Base-by-base conservation (phyloP, 176 grass and related monocot species). In the Phoenix dactylifera region DNA sequence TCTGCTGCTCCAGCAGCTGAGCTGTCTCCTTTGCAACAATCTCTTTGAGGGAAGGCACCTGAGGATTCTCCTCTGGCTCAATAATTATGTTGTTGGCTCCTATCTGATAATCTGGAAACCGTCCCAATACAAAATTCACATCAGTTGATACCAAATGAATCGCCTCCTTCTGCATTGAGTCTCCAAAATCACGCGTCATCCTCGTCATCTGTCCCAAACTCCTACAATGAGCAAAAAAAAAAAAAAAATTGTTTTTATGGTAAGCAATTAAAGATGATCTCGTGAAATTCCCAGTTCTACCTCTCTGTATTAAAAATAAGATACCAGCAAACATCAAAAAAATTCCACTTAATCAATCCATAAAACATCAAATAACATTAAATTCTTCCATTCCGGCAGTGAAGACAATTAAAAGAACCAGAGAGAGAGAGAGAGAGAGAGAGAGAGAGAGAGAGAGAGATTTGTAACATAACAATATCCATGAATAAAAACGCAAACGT, bases 21-120 rank as follows among this genome's bases (percentile, higher is more conserved):
- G 78, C 70, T 14, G 92, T 96, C 77, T 96, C 92, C 61, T 85
- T 96, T 3, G 80, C 92, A 68, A 96, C 92, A 72, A 96, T 80
- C 58, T 96, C 92, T 69, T 82, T 87, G 12, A 96, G 77, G 70
- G 83, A 84, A 49, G 80, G 70, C 54, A 65, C 55, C 48, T 90
- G 84, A 55, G 72, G 68, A 15, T 69, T 71, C 64, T 96, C 85
- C 71, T 89, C 82, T 23, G 78, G 77, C 57, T 96, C 92, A 57
- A 96, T 77, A 53, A 85, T 96, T 59, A 76, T 71, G 73, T 82
- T 85, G 73, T 96, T 87, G 63, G 83, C 77, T 51, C 86, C 86
- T 52, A 87, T 90, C 67, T 80, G 72, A 23, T 96, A 96, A 60
- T 89, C 86, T 2, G 89, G 89, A 75, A 95, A 95, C 63, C 67